Evolutionary conservation across 176 grass and related monocot species (phyloP).

Genomic region (Hordeum vulgare): MorexV3_pseudomolecules_assembly NC_058519.1:10453849-10454348

Average conservation of each 20-base stretch:
- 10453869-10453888: not conserved
- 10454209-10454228: conserved; percentile 35
- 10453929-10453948: conserved; percentile 29
- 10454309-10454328: conserved; percentile 18
- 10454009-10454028: conserved; percentile 51
- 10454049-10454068: conserved; percentile 53
- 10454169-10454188: conserved; percentile 1
- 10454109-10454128: not conserved
- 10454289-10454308: conserved; percentile 3
- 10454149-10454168: conserved; percentile 14
- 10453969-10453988: conserved; percentile 48
- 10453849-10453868: not conserved
- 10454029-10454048: conserved; percentile 60
- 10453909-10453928: conserved; percentile 9
- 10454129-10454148: not conserved
- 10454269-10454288: conserved; percentile 33
- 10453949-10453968: conserved; percentile 7
- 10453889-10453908: not conserved
- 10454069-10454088: not conserved
- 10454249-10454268: conserved; percentile 26
- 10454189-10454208: not conserved
- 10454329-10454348: conserved; percentile 13
- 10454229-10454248: not conserved
- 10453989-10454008: not conserved
- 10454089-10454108: not conserved